These are phyloP conservation scores for Amanita pseudoporphyria DNA, from an alignment of 768 basidiomycete genomes.

Conservation along the genomic window DNA sequence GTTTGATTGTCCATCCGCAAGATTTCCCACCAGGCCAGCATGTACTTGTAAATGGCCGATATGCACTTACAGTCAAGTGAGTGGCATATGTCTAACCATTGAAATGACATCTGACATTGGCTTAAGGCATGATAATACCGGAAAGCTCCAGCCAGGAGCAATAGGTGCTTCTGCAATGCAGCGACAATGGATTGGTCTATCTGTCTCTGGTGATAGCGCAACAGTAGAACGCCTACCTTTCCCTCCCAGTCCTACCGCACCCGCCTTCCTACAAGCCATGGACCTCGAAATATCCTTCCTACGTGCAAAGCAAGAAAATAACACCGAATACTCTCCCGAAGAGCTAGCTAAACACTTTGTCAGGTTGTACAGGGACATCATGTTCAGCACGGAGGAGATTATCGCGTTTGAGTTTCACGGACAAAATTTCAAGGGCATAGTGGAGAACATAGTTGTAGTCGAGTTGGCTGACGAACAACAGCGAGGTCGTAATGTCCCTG, in stretches of 20 bases:
- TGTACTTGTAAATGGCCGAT: slow-evolving; percentile 65
- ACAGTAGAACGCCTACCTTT: slow-evolving; percentile 56
- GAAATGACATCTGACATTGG: background rate
- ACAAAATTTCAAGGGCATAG: slow-evolving; percentile 62
- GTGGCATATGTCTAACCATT: slow-evolving; percentile 12
- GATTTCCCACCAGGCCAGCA: slow-evolving; percentile 72
- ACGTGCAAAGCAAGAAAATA: slow-evolving; percentile 40
- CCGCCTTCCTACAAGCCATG: slow-evolving; percentile 63
- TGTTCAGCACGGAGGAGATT: slow-evolving; percentile 60
- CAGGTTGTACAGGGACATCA: slow-evolving; percentile 60
- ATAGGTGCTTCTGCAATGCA: slow-evolving; percentile 75
- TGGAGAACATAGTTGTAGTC: slow-evolving; percentile 49
- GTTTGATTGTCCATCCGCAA: slow-evolving; percentile 66
- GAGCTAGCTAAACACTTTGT: slow-evolving; percentile 73
- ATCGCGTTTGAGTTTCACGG: slow-evolving; percentile 87
- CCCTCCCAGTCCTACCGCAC: slow-evolving; percentile 37
- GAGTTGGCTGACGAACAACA: slow-evolving; percentile 56
- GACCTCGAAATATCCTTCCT: slow-evolving; percentile 74
- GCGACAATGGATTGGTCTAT: slow-evolving; percentile 86
- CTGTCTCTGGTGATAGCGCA: slow-evolving; percentile 66
- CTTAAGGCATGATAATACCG: slow-evolving; percentile 69
- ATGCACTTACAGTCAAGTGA: slow-evolving; percentile 66
- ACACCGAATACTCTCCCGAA: slow-evolving; percentile 77
- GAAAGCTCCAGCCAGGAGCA: slow-evolving; percentile 52
- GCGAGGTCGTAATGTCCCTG: slow-evolving; percentile 21